Base-by-base conservation (phyloP, 495 filamentous ascomycete species). In the Penicillium robsamsonii region DNA sequence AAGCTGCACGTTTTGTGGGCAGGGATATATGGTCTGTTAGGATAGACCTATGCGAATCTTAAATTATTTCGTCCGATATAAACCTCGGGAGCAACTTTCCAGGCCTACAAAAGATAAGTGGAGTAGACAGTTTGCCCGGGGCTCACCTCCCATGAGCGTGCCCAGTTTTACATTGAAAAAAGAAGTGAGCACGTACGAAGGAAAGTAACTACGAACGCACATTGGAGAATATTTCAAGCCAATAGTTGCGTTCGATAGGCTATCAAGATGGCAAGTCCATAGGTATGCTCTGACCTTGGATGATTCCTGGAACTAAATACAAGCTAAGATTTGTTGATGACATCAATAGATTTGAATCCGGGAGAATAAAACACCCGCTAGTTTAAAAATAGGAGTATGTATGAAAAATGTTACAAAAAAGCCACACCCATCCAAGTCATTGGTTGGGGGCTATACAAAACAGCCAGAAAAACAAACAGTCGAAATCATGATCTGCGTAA, bases 381-480 rank as follows among this genome's bases (percentile, higher is more conserved):
- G 43, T 46, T 46, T 38, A 9, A 24, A 53, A 35, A 46, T 12
- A 24, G 22, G 46, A 47, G 22, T 55, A 46, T 55, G n/a, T 54
- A 38, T 18, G n/a, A 44, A 47, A 40, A 53, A 45, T 43, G 42
- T 52, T 45, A 58, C 38, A 53, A 46, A 58, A 46, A 55, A 18
- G 37, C 13, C 25, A n/a, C 27, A 22, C 40, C 40, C 33, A 37
- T 27, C 27, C 27, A 38, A 40, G 1, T 13, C 2, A 30, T 29
- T 15, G 35, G 15, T 4, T 20, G 10, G 13, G 46, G 31, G n/a
- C 30, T 45, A 45, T 27, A 37, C 18, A n/a, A n/a, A n/a, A n/a
- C n/a, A 24, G 17, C 46, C 11, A 38, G 12, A 3, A 38, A n/a
- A 37, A 38, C 35, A 17, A 38, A 38, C 48, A n/a, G 35, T 35